A percentile compares a stretch with the other conserved stretches of the same genome.
Evolutionary conservation across 2,329 filamentous ascomycete species (phyloP).

Genomic region (Emmonsiellopsis sp.): DNA sequence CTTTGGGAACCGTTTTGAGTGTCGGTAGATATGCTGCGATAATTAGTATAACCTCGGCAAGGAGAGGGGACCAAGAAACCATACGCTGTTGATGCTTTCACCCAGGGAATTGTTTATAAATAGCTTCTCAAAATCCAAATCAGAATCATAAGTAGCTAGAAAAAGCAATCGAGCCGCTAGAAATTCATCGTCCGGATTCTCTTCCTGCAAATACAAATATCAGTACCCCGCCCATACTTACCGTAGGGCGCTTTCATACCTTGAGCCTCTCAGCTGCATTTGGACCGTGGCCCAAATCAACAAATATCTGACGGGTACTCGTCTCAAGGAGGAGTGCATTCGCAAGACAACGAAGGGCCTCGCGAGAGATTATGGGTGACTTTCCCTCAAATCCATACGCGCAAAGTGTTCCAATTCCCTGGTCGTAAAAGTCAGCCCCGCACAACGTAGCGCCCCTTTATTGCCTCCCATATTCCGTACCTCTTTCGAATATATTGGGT

Average conservation of each 20-base stretch:
- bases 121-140: conserved; percentile 55
- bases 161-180: conserved; percentile 70
- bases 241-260: conserved; percentile 20
- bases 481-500: conserved; percentile 73
- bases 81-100: conserved; percentile 52
- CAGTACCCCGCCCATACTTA: neutral
- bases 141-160: conserved; percentile 66
- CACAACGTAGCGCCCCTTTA: neutral
- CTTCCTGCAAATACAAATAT: conserved; percentile 35
- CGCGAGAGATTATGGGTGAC: conserved; percentile 55
- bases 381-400: conserved; percentile 63
- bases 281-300: conserved; percentile 57
- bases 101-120: conserved; percentile 58
- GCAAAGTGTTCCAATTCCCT: conserved; percentile 68
- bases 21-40: conserved; percentile 54
- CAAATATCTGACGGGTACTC: conserved; percentile 60
- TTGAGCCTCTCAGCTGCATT: conserved; percentile 63
- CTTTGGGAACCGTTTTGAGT: conserved; percentile 50
- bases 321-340: conserved; percentile 69
- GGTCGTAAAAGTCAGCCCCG: neutral
- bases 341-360: conserved; percentile 71
- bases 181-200: conserved; percentile 77
- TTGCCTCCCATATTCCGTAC: conserved; percentile 35
- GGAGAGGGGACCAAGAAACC: conserved; percentile 2
- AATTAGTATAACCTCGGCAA: neutral